A percentile compares a stretch with the other conserved stretches of the same genome.
phyloP scores from a whole-genome alignment of 129 eudicot species.

The Helichrysum umbraculigerum region DNA sequence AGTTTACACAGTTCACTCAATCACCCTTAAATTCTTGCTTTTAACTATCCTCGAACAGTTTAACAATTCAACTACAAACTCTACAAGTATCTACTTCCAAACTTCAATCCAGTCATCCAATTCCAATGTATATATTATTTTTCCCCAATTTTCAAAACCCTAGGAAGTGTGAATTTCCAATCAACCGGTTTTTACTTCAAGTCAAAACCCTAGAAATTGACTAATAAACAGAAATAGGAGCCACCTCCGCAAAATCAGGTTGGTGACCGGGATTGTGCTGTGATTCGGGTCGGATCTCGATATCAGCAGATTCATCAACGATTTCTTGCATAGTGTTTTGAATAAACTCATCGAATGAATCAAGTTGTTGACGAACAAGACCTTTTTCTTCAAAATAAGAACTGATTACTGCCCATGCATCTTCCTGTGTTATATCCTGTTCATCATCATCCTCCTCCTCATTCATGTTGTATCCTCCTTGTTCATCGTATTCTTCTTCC shows the following conservation, averaged over 20 bases:
- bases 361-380: slow-evolving; percentile 82
- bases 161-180: slow-evolving; percentile 12
- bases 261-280: slow-evolving; percentile 95
- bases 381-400: slow-evolving; percentile 90
- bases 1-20: not conserved
- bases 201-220: slow-evolving; percentile 16
- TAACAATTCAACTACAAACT: not conserved
- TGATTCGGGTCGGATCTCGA: slow-evolving; percentile 92
- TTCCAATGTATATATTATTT: not conserved
- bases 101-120: slow-evolving; percentile 16
- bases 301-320: slow-evolving; percentile 85
- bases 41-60: too few relatives aligned
- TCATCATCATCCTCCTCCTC: slow-evolving; percentile 31
- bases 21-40: slow-evolving; percentile 3
- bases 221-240: not conserved
- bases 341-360: slow-evolving; percentile 89
- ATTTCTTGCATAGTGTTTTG: slow-evolving; percentile 96
- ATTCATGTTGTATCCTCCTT: not conserved
- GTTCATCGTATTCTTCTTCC: slow-evolving; percentile 57
- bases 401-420: slow-evolving; percentile 93
- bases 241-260: slow-evolving; percentile 57
- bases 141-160: slow-evolving; percentile 11
- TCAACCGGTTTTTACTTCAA: not conserved
- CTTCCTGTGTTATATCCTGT: slow-evolving; percentile 89
- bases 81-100: slow-evolving; percentile 6